Evolutionary conservation across 1,284 basidiomycete species (phyloP), one percentile per base, ranked within the genome.

Genomic region (Cutaneotrichosporon dermatis): DNA sequence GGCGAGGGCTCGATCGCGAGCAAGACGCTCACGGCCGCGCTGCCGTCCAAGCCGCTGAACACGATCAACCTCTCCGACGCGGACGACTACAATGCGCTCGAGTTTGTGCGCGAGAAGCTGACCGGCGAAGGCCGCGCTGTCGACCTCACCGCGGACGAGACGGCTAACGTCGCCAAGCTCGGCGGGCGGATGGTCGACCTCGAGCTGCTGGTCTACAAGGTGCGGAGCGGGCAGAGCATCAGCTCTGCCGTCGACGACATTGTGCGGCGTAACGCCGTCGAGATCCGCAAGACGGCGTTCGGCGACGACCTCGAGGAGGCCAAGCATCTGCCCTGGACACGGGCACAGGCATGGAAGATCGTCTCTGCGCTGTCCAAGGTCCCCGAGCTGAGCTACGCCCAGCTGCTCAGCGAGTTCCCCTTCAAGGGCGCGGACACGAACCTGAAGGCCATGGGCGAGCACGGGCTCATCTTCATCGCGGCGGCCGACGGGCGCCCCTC

Each of bases 371-470:
- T 99, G 16, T 83, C 91, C 0, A 82, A 82, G 61, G 80, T 83
- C 51, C 79, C 84, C 13, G 90, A 95, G 82, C 88, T 90, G 55
- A 64, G 76, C 63, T 98, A 97, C 75, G 86, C 92, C 60, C 86
- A 92, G 43, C 80, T 91, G 8, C 80, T 99, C 56, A 78, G 89
- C 59, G 87, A 90, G 55, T 89, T 88, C 72, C 91, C 90, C 1
- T 98, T 96, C 85, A 96, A 93, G 75, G 90, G 89, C 15, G 87
- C 93, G 68, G 93, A 97, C 72, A 79, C 80, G 11, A 82, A 90
- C 4, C 74, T 99, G 62, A 84, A 91, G 64, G 85, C 83, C 34
- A 86, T 99, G 84, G 95, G 97, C 72, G 88, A 90, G 66, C 87
- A 89, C 5, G 94, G 97, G 67, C 76, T 98, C 54, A 90, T 98